Conservation (phyloP, 129 eudicot species). For the Centrapalus pauciflorus region DNA sequence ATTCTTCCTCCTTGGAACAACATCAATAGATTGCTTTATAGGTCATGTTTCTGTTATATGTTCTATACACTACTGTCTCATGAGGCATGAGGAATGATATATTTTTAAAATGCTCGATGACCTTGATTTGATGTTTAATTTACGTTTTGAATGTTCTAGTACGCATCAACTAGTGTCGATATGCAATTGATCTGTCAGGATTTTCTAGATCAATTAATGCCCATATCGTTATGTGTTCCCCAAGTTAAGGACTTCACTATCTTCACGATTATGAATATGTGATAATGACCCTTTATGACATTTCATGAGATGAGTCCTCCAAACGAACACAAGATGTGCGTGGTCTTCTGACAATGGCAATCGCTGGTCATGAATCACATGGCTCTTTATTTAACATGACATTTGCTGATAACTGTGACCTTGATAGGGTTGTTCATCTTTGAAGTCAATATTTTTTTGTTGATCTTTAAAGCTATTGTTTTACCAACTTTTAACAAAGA, state of each 20-base stretch:
- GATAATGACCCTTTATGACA: background rate
- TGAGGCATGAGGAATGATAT: background rate
- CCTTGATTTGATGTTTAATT: background rate
- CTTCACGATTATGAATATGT: background rate
- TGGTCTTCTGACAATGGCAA: conserved; percentile 84
- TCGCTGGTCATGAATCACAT: conserved; percentile 80
- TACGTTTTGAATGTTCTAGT: conserved; percentile 1
- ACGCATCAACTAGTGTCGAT: background rate
- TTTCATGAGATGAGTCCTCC: conserved; percentile 84
- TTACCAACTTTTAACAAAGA: background rate
- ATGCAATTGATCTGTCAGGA: background rate
- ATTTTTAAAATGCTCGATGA: background rate
- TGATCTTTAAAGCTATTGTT: background rate
- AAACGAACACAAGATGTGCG: conserved; percentile 79
- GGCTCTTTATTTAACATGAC: conserved; percentile 79
- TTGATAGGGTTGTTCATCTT: conserved; percentile 57
- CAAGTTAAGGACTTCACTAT: background rate
- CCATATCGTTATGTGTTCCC: background rate
- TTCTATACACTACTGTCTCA: background rate
- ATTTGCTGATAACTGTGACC: conserved; percentile 69
- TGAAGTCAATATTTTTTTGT: background rate
- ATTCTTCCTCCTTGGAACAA: no score
- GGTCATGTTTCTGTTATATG: background rate
- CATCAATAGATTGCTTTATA: no score
- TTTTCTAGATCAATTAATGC: background rate